A percentile compares a stretch with the other conserved stretches of the same genome.
Evolutionary conservation across 225 moss, liverwort and hornwort species (phyloP).

Genomic region (Takakia lepidozioides): DNA sequence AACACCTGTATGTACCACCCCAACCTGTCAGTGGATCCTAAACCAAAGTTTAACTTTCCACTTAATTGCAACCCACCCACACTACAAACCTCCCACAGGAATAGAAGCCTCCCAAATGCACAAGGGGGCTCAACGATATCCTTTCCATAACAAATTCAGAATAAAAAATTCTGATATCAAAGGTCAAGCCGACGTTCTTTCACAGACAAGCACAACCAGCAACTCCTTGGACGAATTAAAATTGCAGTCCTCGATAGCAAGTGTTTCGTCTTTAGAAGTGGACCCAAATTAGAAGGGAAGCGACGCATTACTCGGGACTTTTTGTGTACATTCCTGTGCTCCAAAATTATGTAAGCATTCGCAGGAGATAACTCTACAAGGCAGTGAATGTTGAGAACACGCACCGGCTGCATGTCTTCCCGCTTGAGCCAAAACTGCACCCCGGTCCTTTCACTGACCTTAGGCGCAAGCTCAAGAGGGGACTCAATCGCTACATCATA

Average conservation of each 20-base stretch:
- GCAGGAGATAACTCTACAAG: no score
- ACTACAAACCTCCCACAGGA: not conserved
- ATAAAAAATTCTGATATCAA: not conserved
- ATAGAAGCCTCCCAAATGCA: not conserved
- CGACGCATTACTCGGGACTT: no score
- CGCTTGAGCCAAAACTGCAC: slow-evolving; percentile 63
- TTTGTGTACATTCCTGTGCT: no score
- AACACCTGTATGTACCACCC: slow-evolving; percentile 50
- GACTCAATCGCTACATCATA: slow-evolving; percentile 91
- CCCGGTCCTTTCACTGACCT: slow-evolving; percentile 63
- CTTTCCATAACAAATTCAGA: not conserved
- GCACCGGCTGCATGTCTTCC: slow-evolving; percentile 82
- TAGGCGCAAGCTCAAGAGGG: slow-evolving; percentile 74
- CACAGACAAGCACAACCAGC: no score
- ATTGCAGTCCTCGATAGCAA: no score
- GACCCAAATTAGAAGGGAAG: no score
- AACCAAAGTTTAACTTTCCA: not conserved
- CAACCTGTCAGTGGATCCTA: slow-evolving; percentile 1
- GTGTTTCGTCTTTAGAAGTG: no score
- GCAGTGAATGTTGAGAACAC: not conserved
- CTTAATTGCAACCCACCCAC: not conserved
- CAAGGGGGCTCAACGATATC: not conserved
- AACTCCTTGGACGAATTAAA: no score
- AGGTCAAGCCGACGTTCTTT: no score
- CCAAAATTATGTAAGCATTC: no score